A percentile compares a stretch with the other conserved stretches of the same genome.
Conservation (phyloP, 805 yeast species). For the Kuraishia borneana region DNA sequence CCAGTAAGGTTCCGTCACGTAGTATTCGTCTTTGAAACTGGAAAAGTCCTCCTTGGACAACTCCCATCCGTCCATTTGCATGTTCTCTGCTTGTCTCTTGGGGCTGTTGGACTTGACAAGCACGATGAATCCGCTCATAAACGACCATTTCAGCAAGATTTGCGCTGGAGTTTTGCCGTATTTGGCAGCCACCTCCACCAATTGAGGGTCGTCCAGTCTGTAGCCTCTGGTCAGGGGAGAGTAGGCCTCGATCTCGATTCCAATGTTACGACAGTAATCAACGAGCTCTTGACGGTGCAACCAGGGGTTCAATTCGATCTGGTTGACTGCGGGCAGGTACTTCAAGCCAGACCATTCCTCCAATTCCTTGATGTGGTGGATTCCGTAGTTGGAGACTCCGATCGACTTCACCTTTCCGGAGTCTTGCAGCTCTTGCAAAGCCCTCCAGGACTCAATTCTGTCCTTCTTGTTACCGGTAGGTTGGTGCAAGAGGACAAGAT, state of each 20-base stretch:
- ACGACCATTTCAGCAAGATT: conserved; percentile 57
- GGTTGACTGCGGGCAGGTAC: conserved; percentile 34
- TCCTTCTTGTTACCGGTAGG: conserved; percentile 31
- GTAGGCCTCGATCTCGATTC: conserved; percentile 47
- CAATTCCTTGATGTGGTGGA: conserved; percentile 44
- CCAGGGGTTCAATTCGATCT: conserved; percentile 42
- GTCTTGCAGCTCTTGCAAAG: conserved; percentile 43
- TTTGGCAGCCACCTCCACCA: conserved; percentile 33
- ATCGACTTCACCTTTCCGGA: conserved; percentile 38
- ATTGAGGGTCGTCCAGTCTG: conserved; percentile 29
- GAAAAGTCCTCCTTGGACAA: conserved; percentile 22
- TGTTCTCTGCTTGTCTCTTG: conserved; percentile 24
- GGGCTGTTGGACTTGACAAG: conserved; percentile 20
- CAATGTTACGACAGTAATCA: conserved; percentile 29
- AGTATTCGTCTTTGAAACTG: conserved; percentile 23
- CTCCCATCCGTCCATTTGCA: conserved; percentile 24
- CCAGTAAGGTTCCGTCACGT: conserved; percentile 19
- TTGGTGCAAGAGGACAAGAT: conserved; percentile 42
- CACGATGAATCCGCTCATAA: conserved; percentile 45
- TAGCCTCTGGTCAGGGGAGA: conserved; percentile 52
- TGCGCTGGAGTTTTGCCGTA: conserved; percentile 42
- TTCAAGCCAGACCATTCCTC: conserved; percentile 31
- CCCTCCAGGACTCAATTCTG: conserved; percentile 40
- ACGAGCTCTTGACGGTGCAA: conserved; percentile 31
- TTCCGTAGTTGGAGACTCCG: conserved; percentile 59